Conservation (phyloP, 306 rosid genomes). For the Cotoneaster glaucophyllus region DNA sequence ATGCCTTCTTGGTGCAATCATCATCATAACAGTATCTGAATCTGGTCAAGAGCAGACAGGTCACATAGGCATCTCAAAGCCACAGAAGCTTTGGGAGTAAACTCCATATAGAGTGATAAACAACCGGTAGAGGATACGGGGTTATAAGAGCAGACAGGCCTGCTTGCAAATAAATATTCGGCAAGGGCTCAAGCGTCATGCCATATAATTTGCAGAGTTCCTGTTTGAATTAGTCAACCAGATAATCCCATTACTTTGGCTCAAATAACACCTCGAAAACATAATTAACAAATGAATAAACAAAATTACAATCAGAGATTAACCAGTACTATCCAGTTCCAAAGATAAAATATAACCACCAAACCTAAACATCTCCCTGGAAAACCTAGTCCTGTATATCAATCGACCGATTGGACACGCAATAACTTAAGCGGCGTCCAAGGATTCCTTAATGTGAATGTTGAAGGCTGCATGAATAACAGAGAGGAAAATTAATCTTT, state of each 20-base stretch:
- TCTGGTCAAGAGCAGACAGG: no score
- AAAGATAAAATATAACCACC: no score
- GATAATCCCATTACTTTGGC: conserved; percentile 81
- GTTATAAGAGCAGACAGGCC: conserved; percentile 93
- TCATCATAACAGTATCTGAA: no score
- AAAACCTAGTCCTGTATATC: not conserved
- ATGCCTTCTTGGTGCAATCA: no score
- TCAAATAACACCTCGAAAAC: conserved; percentile 74
- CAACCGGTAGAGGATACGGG: conserved; percentile 58
- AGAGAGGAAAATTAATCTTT: not conserved
- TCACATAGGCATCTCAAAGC: not conserved
- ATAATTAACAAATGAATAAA: not conserved
- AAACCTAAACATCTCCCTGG: no score
- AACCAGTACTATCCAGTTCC: not conserved
- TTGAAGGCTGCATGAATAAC: not conserved
- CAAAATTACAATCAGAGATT: conserved; percentile 7
- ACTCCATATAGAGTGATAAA: no score
- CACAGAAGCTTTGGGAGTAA: not conserved
- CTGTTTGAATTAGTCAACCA: conserved; percentile 79
- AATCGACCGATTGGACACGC: not conserved
- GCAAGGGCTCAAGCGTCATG: conserved; percentile 89
- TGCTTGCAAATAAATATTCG: conserved; percentile 87
- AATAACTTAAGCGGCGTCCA: not conserved
- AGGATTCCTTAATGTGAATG: not conserved
- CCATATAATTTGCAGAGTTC: conserved; percentile 97